Evolutionary conservation across 1,284 basidiomycete genomes (phyloP).

Genomic region (Schizopora paradoxa): DNA sequence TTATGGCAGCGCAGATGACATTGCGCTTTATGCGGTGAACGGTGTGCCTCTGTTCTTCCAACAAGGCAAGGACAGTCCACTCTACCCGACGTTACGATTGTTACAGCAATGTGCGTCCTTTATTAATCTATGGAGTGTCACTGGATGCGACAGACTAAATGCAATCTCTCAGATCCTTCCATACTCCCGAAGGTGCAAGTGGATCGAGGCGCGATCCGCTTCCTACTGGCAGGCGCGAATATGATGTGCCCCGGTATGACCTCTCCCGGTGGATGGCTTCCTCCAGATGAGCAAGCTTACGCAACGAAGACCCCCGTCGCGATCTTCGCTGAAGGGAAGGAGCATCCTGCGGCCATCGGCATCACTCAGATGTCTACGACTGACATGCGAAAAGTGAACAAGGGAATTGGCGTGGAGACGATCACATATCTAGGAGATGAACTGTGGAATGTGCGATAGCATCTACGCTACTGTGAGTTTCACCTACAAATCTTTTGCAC

Average conservation of each 20-base stretch:
- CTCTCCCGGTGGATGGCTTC: slow-evolving; percentile 85
- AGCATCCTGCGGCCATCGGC: slow-evolving; percentile 87
- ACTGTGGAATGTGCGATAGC: slow-evolving; percentile 71
- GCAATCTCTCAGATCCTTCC: slow-evolving; percentile 66
- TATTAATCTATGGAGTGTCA: slow-evolving; percentile 9
- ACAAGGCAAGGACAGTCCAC: slow-evolving; percentile 93
- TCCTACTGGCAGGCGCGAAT: slow-evolving; percentile 87
- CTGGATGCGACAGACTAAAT: slow-evolving; percentile 10
- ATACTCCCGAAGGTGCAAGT: slow-evolving; percentile 86
- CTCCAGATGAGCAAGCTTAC: slow-evolving; percentile 66
- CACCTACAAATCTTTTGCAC: no score
- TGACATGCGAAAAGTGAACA: slow-evolving; percentile 87
- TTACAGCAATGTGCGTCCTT: slow-evolving; percentile 81
- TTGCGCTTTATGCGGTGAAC: slow-evolving; percentile 88
- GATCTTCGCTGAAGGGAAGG: slow-evolving; percentile 94
- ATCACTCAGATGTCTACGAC: slow-evolving; percentile 80
- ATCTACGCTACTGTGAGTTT: no score
- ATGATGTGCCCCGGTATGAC: slow-evolving; percentile 98
- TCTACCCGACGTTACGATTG: slow-evolving; percentile 83
- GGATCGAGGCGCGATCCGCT: slow-evolving; percentile 97
- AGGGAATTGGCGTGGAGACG: slow-evolving; percentile 88
- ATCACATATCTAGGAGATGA: slow-evolving; percentile 86
- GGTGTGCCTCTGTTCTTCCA: slow-evolving; percentile 93
- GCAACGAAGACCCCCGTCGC: slow-evolving; percentile 74
- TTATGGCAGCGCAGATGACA: slow-evolving; percentile 80